Base-by-base conservation (phyloP, 2,329 filamentous ascomycete genomes). In the Ophiostoma quercus region DNA sequence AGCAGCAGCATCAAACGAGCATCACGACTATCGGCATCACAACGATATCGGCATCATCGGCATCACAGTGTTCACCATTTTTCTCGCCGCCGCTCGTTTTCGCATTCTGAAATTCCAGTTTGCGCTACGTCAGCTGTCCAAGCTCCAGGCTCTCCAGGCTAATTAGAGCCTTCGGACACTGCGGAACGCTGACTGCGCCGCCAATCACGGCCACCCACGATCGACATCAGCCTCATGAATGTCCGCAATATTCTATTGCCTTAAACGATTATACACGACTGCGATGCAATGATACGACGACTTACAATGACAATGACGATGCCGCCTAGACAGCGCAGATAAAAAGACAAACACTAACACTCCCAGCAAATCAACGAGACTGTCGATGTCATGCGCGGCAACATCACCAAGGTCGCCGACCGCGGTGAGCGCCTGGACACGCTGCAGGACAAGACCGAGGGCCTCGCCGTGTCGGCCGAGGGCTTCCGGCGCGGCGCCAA, bases 401-500 rank as follows among this genome's bases (percentile, higher is more conserved):
- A 99, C 84, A 96, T 99, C 85, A 93, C 94, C 84, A 96, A 95
- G 82, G 92, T 97, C 73, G 93, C 92, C 62, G 90, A 97, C 81
- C 93, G 95, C 85, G 95, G 95, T 78, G 91, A 93, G 77, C 88
- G 90, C 75, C 87, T 97, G 72, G 92, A 97, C 80, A 89, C 89
- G 67, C 88, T 97, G 72, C 92, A 96, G 82, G 91, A 95, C 80
- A 96, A 97, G 87, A 97, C 92, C 74, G 89, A 97, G 83, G 96
- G 96, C 82, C 86, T 99, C 75, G 94, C 94, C 72, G 88, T 90
- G 73, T 97, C 94, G 47, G 94, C 95, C 71, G 93, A 97, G 80
- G 93, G 92, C 73, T 99, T 99, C 87, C 92, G 94, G 77, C 90
- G 94, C 75, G 94, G 95, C 74, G 95, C 96, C 81, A 99, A 98